Conservation (phyloP, 2,329 filamentous ascomycete species). For the Diplodia mutila region DNA sequence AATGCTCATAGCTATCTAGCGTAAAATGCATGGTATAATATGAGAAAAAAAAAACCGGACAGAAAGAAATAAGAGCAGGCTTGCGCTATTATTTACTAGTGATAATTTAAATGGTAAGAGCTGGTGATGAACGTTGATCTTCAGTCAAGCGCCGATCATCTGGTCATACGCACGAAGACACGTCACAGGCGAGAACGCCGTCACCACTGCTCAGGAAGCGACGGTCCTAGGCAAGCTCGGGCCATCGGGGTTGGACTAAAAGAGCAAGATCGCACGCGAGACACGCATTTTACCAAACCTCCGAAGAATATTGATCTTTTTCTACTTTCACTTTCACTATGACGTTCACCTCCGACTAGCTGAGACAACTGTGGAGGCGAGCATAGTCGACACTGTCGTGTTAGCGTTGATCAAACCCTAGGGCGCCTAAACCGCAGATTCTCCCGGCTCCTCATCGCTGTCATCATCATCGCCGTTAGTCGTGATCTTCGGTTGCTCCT, state of each 20-base stretch:
- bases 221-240: not conserved
- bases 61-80: too few relatives aligned
- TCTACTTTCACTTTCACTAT: not conserved
- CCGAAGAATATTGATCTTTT: not conserved
- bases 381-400: not conserved
- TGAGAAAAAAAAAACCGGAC: too few relatives aligned
- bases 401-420: not conserved
- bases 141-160: too few relatives aligned
- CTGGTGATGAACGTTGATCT: too few relatives aligned
- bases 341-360: not conserved
- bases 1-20: too few relatives aligned
- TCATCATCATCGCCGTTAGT: not conserved
- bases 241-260: not conserved
- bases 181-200: too few relatives aligned
- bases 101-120: too few relatives aligned
- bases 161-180: too few relatives aligned
- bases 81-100: too few relatives aligned
- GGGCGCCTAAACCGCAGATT: not conserved
- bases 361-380: not conserved
- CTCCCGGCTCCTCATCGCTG: not conserved
- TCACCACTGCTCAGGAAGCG: not conserved
- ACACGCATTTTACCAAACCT: not conserved
- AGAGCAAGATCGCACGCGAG: not conserved
- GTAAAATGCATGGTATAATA: too few relatives aligned
- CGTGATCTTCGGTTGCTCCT: not conserved